A percentile compares a stretch with the other conserved stretches of the same genome.
These are phyloP conservation scores for Coelastrella sp. DNA, from an alignment of 139 green algal genomes.

Conservation along the genomic window DNA sequence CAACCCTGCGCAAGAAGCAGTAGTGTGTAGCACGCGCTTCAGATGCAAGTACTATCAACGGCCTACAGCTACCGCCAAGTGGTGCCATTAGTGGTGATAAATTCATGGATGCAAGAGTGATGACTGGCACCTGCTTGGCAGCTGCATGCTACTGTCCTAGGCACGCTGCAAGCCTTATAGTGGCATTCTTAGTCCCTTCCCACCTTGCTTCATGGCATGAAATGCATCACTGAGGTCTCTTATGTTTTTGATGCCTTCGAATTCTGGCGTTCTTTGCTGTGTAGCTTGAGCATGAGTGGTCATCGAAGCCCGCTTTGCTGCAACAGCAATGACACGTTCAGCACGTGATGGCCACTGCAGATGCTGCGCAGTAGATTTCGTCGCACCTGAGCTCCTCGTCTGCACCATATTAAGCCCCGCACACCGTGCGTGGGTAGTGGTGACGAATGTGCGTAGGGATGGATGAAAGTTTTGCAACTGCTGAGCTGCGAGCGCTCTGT, in stretches of 20 bases:
- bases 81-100: too few relatives aligned
- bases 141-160: too few relatives aligned
- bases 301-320: neutral
- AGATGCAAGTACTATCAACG: too few relatives aligned
- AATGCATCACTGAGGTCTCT: constrained; percentile 32
- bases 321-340: neutral
- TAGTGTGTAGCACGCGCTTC: neutral
- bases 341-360: too few relatives aligned
- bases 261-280: constrained; percentile 12
- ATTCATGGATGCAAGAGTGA: too few relatives aligned
- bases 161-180: too few relatives aligned
- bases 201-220: neutral
- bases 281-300: neutral
- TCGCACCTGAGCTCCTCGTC: constrained; percentile 15
- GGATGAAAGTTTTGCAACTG: neutral
- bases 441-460: neutral
- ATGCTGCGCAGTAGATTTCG: too few relatives aligned
- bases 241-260: constrained; percentile 44
- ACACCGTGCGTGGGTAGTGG: neutral
- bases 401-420: constrained; percentile 11
- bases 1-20: neutral
- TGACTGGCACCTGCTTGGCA: too few relatives aligned
- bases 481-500: neutral
- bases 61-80: too few relatives aligned
- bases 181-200: too few relatives aligned